Evolutionary conservation across 83 land plant species (phyloP), one percentile per base, ranked within the genome.

Genomic region (Picea engelmannii): DNA sequence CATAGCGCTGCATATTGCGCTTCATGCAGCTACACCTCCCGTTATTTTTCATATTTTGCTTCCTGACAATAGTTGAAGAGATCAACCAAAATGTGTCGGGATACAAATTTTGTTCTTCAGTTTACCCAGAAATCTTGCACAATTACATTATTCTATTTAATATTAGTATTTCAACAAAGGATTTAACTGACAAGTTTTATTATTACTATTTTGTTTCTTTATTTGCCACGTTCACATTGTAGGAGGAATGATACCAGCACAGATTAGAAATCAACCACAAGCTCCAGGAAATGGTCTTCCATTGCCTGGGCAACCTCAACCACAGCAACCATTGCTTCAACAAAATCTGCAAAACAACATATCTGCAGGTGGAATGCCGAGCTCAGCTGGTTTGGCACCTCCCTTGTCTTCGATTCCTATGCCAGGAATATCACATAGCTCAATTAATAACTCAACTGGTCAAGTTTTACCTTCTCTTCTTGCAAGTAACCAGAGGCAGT

Each of bases 401-500:
- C 5, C 78, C 23, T 21, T 76, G 60, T 23, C 78, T 76, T 52
- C 78, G 24, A 76, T 76, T 25, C 5, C 27, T 76, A 49, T 60
- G 58, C 15, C 31, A 49, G 78, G 61, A 52, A 16, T 23, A n/a
- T 27, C 78, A 12, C 78, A 76, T 49, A 76, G 62, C 25, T 59
- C 78, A 55, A 23, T 23, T 13, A 76, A 49, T 24, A 76, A 25
- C 62, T 52, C 78, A 13, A 25, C 78, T 24, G 78, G 78, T 76
- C 62, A 55, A 60, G 78, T 55, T 76, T 76, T 76, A 55, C 61
- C 78, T 76, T 60, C 61, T 24, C 27, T 76, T 52, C 78, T 52
- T 44, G 20, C 55, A 75, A 52, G 31, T 75, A 59, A 1, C 52
- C 61, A 23, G 78, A 52, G 78, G 78, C 78, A 52, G 78, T 4